These are phyloP conservation scores for Alternaria novae-zelandiae DNA, from an alignment of 2,329 filamentous ascomycete genomes.

Conservation along the genomic window DNA sequence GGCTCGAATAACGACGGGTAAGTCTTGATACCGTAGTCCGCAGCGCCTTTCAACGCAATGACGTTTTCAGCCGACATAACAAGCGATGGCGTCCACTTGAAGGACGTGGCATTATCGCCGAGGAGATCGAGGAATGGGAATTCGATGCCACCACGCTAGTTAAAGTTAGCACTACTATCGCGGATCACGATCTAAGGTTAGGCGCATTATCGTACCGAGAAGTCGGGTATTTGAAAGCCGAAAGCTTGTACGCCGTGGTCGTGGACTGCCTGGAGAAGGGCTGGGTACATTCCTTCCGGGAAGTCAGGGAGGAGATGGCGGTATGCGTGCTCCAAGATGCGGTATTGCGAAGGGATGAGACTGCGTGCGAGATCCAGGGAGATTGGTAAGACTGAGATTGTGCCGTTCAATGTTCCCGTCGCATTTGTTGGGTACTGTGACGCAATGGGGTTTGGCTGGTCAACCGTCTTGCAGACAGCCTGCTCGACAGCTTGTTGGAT, in stretches of 20 bases:
- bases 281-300: conserved; percentile 60
- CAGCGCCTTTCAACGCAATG: conserved; percentile 54
- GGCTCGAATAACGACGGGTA: conserved; percentile 56
- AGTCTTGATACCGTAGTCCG: conserved; percentile 56
- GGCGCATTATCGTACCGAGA: conserved; percentile 50
- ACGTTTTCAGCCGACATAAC: conserved; percentile 55
- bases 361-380: conserved; percentile 54
- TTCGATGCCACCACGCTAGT: conserved; percentile 58
- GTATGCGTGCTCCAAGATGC: conserved; percentile 60
- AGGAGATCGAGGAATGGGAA: conserved; percentile 64
- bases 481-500: background rate
- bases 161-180: background rate
- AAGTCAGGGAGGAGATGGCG: conserved; percentile 57
- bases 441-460: conserved; percentile 58
- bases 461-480: conserved; percentile 31
- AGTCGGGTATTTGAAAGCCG: conserved; percentile 55
- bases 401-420: conserved; percentile 63
- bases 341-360: conserved; percentile 58
- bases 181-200: background rate
- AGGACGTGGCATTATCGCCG: conserved; percentile 58
- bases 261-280: conserved; percentile 57
- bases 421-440: conserved; percentile 55
- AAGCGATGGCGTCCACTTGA: conserved; percentile 58
- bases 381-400: conserved; percentile 60
- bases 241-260: conserved; percentile 60